Evolutionary conservation across 208 protist genomes (phyloP), one percentile per base, ranked within the genome.

Genomic region (Leishmania martiniquensis): DNA sequence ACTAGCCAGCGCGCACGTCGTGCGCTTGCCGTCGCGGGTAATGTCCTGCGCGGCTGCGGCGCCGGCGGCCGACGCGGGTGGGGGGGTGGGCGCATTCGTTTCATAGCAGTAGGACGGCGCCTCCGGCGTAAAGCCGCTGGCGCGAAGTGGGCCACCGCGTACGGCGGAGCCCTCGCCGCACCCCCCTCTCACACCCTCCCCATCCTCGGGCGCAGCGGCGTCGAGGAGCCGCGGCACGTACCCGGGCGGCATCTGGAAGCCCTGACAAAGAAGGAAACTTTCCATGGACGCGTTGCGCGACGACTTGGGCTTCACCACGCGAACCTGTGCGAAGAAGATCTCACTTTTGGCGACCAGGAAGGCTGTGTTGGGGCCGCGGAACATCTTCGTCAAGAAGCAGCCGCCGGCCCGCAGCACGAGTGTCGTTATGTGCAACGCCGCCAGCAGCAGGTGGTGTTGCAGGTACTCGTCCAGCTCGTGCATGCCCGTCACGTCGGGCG

Each of bases 391-490:
- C 32, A 99, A 91, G 87, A 99, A 99, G 60, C 88, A 92, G 15
- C 98, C 98, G 52, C 96, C 97, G 4, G 69, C 76, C 4, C 90
- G 85, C 0, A 99, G 91, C 34, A 99, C 85, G 72, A 97, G 95
- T 17, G 97, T 99, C 5, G 99, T 98, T 71, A 99, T 99, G 85
- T 99, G 99, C 49, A 99, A 86, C 39, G 99, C 99, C 10, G 99
- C 98, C 9, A 99, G 91, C 4, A 99, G 92, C 1, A 99, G 87
- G 86, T 99, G 99, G 65, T 98, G 89, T 85, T 99, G 99, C 60
- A 99, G 87, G 84, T 99, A 99, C 91, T 99, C 99, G 83, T 99
- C 99, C 39, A 99, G 89, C 89, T 99, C 98, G 82, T 99, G 99
- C 88, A 99, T 94, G 34, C 99, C 99, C 2, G 98, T 99, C 25